Evolutionary conservation across 768 basidiomycete species (phyloP).

Genomic region (Cystobasidium tubakii): DNA sequence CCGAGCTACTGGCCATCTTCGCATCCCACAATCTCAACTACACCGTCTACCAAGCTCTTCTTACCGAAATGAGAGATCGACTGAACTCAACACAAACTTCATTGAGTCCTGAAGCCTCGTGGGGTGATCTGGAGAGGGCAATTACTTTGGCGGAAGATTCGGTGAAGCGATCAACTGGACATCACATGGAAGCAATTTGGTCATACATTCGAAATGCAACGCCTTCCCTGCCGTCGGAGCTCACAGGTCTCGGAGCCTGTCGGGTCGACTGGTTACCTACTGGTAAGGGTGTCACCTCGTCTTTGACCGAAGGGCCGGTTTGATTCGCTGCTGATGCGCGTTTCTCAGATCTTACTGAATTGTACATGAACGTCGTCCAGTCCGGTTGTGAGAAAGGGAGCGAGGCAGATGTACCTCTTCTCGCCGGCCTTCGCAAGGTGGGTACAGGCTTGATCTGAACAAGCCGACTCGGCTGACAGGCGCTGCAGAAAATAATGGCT

Average conservation of each 20-base stretch:
- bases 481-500: background rate
- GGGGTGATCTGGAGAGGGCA: background rate
- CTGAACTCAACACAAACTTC: slow-evolving; percentile 49
- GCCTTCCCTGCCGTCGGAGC: slow-evolving; percentile 40
- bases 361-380: background rate
- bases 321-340: too few species aligned
- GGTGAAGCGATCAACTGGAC: slow-evolving; percentile 63
- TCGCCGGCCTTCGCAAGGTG: background rate
- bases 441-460: background rate
- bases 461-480: background rate
- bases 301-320: too few species aligned
- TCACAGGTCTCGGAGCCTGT: background rate
- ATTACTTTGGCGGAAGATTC: slow-evolving; percentile 35
- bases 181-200: slow-evolving; percentile 71
- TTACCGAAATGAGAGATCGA: slow-evolving; percentile 55
- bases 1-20: slow-evolving; percentile 44
- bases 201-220: slow-evolving; percentile 46
- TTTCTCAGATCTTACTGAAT: background rate
- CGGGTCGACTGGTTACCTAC: background rate
- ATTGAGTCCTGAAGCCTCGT: too few species aligned
- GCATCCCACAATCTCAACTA: slow-evolving; percentile 53
- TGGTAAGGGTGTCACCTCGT: background rate
- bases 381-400: background rate
- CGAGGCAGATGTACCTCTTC: background rate
- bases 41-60: slow-evolving; percentile 61